phyloP scores from a whole-genome alignment of 805 yeast genomes.

The Saturnispora quitensis region DNA sequence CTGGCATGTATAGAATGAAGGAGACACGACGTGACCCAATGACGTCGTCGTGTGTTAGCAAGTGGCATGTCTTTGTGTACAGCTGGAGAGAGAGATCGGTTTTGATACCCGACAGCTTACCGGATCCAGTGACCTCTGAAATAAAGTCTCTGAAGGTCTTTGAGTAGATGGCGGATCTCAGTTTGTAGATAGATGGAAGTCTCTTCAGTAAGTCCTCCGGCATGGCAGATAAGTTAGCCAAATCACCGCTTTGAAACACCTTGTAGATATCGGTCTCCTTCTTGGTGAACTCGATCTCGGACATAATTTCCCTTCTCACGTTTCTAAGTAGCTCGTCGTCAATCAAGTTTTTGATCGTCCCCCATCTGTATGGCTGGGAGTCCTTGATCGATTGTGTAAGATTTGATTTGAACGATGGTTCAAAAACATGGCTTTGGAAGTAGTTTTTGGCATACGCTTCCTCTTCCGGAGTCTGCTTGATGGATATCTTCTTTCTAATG shows the following conservation, averaged over 20 bases:
- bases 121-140: slow-evolving; percentile 73
- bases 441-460: slow-evolving; percentile 25
- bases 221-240: slow-evolving; percentile 85
- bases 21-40: slow-evolving; percentile 92
- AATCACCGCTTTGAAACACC: slow-evolving; percentile 81
- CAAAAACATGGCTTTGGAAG: slow-evolving; percentile 27
- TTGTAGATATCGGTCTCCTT: slow-evolving; percentile 97
- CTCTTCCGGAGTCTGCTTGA: slow-evolving; percentile 27
- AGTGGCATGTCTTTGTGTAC: slow-evolving; percentile 87
- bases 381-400: slow-evolving; percentile 37
- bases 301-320: slow-evolving; percentile 78
- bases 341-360: slow-evolving; percentile 64
- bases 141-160: slow-evolving; percentile 74
- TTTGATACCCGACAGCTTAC: slow-evolving; percentile 80
- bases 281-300: slow-evolving; percentile 79
- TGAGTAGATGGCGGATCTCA: slow-evolving; percentile 83
- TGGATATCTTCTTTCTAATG: slow-evolving; percentile 16
- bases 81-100: slow-evolving; percentile 91
- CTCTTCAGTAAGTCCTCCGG: slow-evolving; percentile 64
- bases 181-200: slow-evolving; percentile 64
- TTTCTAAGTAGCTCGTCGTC: slow-evolving; percentile 67
- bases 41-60: slow-evolving; percentile 94
- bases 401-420: slow-evolving; percentile 29
- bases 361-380: slow-evolving; percentile 85
- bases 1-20: slow-evolving; percentile 86